phyloP scores from a whole-genome alignment of 768 basidiomycete species.

The Suillus clintonianus region DNA sequence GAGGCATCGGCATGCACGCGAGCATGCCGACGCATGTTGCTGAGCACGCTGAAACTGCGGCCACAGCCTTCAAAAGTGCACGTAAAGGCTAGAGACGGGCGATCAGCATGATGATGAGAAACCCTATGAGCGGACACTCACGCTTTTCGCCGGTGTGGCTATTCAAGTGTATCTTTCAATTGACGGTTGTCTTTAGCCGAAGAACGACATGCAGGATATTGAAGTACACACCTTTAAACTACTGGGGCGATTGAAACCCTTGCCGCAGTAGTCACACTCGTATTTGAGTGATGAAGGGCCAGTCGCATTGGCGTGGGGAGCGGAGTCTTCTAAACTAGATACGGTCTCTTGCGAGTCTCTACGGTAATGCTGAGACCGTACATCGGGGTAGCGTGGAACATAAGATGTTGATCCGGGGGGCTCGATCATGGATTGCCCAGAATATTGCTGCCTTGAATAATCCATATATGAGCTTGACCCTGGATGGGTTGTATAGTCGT shows the following conservation, averaged over 20 bases:
- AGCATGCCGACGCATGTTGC: slow-evolving; percentile 87
- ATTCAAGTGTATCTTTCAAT: slow-evolving; percentile 74
- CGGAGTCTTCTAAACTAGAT: slow-evolving; percentile 12
- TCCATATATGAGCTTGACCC: neutral
- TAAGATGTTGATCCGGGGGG: slow-evolving; percentile 17
- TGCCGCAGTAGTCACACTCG: slow-evolving; percentile 77
- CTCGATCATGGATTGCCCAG: slow-evolving; percentile 12
- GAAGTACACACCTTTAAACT: slow-evolving; percentile 65
- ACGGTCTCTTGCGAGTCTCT: slow-evolving; percentile 15
- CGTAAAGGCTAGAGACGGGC: slow-evolving; percentile 55
- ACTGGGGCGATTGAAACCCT: slow-evolving; percentile 80
- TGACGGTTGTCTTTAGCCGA: slow-evolving; percentile 9
- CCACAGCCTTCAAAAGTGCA: slow-evolving; percentile 78
- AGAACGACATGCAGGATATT: slow-evolving; percentile 4
- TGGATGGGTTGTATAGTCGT: slow-evolving; percentile 26
- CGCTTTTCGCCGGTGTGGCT: slow-evolving; percentile 87
- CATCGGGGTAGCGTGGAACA: slow-evolving; percentile 19
- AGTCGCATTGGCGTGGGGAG: slow-evolving; percentile 16
- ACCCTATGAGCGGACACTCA: slow-evolving; percentile 38
- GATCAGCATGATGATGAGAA: slow-evolving; percentile 11
- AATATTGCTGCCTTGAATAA: slow-evolving; percentile 7
- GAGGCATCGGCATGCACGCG: slow-evolving; percentile 57
- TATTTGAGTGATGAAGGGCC: slow-evolving; percentile 53
- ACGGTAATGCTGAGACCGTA: slow-evolving; percentile 15
- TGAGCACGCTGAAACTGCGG: slow-evolving; percentile 82